Evolutionary conservation across 768 basidiomycete species (phyloP).

Genomic region (Lactifluus hygrophoroides): DNA sequence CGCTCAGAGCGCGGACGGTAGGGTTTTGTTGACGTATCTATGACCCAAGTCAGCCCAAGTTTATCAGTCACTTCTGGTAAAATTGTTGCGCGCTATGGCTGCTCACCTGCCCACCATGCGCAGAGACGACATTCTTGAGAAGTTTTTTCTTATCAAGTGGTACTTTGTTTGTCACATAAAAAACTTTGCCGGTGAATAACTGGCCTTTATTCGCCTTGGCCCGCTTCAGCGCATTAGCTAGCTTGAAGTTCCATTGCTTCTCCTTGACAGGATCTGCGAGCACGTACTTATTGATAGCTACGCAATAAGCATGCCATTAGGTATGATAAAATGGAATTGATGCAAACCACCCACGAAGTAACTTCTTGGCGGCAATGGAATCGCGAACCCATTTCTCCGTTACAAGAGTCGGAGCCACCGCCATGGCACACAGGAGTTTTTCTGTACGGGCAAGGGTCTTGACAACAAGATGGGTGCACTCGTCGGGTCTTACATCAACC

Average conservation of each 20-base stretch:
- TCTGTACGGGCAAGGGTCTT: constrained; percentile 70
- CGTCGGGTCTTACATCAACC: constrained; percentile 46
- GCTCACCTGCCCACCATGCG: constrained; percentile 62
- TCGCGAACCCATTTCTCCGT: constrained; percentile 59
- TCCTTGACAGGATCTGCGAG: constrained; percentile 58
- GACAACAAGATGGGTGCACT: constrained; percentile 76
- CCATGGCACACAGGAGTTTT: constrained; percentile 77
- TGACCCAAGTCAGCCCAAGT: not conserved
- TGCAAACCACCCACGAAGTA: constrained; percentile 49
- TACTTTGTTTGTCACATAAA: constrained; percentile 69
- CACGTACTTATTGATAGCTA: constrained; percentile 57
- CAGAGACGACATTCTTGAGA: constrained; percentile 58
- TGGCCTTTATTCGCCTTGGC: constrained; percentile 46
- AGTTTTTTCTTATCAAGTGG: constrained; percentile 46
- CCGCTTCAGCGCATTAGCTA: constrained; percentile 49
- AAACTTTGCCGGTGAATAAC: constrained; percentile 54
- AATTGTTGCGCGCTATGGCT: not conserved
- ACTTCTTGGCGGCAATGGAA: constrained; percentile 43
- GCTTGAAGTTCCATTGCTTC: constrained; percentile 54
- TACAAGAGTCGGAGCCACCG: constrained; percentile 53
- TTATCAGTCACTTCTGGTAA: not conserved
- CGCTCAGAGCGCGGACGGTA: constrained; percentile 46
- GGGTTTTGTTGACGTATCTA: constrained; percentile 42
- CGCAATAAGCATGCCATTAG: not conserved
- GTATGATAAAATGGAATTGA: not conserved